Percentiles rank a stretch among this genome's conserved stretches.
These are phyloP conservation scores for Neonectria sp. DNA, from an alignment of 2,329 filamentous ascomycete genomes.

Conservation along the genomic window DNA sequence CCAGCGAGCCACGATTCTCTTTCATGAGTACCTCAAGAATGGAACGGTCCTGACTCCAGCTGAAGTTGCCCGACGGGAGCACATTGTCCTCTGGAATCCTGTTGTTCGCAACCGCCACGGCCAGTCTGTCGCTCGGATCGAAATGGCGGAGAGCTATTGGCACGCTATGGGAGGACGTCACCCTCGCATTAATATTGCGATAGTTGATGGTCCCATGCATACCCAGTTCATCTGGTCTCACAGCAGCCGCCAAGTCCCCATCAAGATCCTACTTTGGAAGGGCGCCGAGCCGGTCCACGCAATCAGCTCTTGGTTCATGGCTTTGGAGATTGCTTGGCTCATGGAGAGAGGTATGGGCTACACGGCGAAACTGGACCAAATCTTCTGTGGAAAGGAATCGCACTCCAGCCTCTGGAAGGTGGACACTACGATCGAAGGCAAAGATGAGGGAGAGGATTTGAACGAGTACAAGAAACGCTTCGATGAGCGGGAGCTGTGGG, in stretches of 20 bases:
- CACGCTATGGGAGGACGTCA: conserved; percentile 50
- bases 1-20: conserved; percentile 86
- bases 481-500: conserved; percentile 47
- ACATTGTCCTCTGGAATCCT: conserved; percentile 68
- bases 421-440: background rate
- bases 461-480: conserved; percentile 40
- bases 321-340: conserved; percentile 55
- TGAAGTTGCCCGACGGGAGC: conserved; percentile 76
- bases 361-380: conserved; percentile 37
- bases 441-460: conserved; percentile 11
- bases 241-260: conserved; percentile 38
- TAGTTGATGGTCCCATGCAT: conserved; percentile 49
- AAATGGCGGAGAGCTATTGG: conserved; percentile 59
- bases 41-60: conserved; percentile 72
- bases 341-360: conserved; percentile 45
- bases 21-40: conserved; percentile 69
- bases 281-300: conserved; percentile 48
- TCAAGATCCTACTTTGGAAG: conserved; percentile 56
- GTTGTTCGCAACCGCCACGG: conserved; percentile 49
- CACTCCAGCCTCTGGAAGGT: conserved; percentile 8
- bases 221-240: conserved; percentile 51
- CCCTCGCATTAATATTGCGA: conserved; percentile 37
- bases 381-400: conserved; percentile 30
- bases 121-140: conserved; percentile 54
- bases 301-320: conserved; percentile 55